Percentiles rank a stretch among this genome's conserved stretches.
Evolutionary conservation across 2,329 filamentous ascomycete species (phyloP).

Genomic region (Bertia moriformis): DNA sequence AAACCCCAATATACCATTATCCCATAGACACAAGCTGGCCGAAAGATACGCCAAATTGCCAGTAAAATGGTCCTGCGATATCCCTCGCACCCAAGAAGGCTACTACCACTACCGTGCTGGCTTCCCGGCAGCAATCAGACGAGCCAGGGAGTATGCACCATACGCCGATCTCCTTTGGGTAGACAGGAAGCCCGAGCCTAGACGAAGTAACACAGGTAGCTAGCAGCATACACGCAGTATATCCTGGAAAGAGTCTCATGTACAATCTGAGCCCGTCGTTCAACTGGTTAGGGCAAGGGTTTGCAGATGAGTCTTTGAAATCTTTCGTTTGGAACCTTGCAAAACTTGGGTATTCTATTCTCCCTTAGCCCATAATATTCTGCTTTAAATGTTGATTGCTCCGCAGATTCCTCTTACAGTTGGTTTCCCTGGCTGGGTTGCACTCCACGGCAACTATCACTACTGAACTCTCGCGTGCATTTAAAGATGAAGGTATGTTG

Average conservation of each 20-base stretch:
- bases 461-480: conserved; percentile 68
- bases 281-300: conserved; percentile 97
- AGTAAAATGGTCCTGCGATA: conserved; percentile 78
- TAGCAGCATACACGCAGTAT: conserved; percentile 52
- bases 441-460: conserved; percentile 51
- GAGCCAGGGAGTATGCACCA: conserved; percentile 62
- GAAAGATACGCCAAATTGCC: conserved; percentile 41
- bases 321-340: conserved; percentile 96
- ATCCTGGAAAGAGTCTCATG: conserved; percentile 75
- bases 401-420: conserved; percentile 55
- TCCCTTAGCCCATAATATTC: too few relatives aligned
- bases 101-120: conserved; percentile 83
- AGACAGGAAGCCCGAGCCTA: conserved; percentile 62
- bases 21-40: conserved; percentile 61
- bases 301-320: conserved; percentile 66
- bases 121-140: conserved; percentile 64
- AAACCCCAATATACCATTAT: conserved; percentile 64
- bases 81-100: conserved; percentile 82
- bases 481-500: conserved; percentile 86
- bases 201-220: conserved; percentile 63
- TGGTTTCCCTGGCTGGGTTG: conserved; percentile 51
- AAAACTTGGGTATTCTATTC: conserved; percentile 63
- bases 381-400: too few relatives aligned
- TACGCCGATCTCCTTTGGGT: conserved; percentile 72
- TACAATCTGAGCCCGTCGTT: conserved; percentile 96